A percentile compares a stretch with the other conserved stretches of the same genome.
Evolutionary conservation across 805 yeast species (phyloP).

Genomic region (Schwanniomyces pseudopolymorphus): DNA sequence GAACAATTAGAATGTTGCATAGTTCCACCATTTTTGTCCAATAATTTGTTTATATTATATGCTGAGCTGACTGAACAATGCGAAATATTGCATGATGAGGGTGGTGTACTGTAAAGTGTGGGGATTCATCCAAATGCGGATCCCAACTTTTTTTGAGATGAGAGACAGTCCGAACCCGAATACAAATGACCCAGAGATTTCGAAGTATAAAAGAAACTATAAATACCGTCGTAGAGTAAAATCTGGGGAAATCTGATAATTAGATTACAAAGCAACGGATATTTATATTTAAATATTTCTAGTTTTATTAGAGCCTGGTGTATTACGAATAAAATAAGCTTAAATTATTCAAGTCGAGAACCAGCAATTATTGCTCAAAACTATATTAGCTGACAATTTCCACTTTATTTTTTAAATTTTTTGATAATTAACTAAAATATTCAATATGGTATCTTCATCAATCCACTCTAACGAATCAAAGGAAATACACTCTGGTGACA

Average conservation of each 20-base stretch:
- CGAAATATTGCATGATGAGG: neutral
- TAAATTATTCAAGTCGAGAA: neutral
- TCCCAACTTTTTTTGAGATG: neutral
- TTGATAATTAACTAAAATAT: neutral
- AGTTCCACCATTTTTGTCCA: neutral
- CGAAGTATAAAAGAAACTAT: neutral
- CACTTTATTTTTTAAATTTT: neutral
- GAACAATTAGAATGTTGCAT: neutral
- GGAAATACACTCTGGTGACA: slow-evolving; percentile 6
- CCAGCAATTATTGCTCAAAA: neutral
- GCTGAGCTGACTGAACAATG: neutral
- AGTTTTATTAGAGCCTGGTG: neutral
- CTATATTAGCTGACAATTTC: neutral
- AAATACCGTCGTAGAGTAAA: neutral
- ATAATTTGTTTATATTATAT: neutral
- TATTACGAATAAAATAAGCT: neutral
- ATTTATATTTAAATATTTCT: neutral
- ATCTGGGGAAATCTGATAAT: neutral
- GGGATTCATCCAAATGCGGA: neutral
- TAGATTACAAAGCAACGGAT: too few relatives aligned
- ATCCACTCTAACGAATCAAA: slow-evolving; percentile 16
- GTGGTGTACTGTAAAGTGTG: neutral
- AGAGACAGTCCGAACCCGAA: neutral
- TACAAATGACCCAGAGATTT: neutral
- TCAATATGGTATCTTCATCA: slow-evolving; percentile 9